Conservation (phyloP, 768 basidiomycete species). For the Pluteus cervinus region DNA sequence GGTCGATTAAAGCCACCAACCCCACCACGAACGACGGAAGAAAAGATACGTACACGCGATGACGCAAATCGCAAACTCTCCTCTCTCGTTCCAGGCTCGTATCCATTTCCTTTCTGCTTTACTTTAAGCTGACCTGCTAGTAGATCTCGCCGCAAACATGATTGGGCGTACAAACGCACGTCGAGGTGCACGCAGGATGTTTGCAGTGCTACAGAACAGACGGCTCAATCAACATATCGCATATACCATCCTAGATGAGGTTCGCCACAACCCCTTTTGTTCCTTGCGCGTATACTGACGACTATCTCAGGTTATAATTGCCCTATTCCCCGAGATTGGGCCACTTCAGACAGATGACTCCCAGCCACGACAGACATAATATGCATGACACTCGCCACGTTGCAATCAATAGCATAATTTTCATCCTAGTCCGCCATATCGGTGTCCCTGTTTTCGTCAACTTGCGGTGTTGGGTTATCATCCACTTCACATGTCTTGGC, state of each 20-base stretch:
- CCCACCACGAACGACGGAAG: constrained; percentile 68
- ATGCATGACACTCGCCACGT: no score
- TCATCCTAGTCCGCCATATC: no score
- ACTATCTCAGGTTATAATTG: constrained; percentile 41
- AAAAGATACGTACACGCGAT: constrained; percentile 74
- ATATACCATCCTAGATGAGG: constrained; percentile 88
- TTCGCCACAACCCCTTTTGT: constrained; percentile 23
- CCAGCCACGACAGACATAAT: no score
- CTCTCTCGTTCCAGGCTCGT: constrained; percentile 81
- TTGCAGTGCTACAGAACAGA: constrained; percentile 89
- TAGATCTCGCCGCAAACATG: constrained; percentile 95
- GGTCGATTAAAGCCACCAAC: constrained; percentile 61
- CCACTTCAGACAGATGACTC: no score
- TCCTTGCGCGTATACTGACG: background rate
- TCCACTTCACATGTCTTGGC: constrained; percentile 13
- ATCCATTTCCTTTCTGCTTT: background rate
- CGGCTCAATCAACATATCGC: constrained; percentile 92
- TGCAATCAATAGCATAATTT: no score
- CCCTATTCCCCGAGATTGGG: constrained; percentile 57
- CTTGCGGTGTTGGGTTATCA: constrained; percentile 2
- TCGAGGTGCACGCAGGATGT: constrained; percentile 86
- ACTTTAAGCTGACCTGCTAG: constrained; percentile 1
- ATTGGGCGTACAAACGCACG: constrained; percentile 96
- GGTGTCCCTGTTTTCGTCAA: no score
- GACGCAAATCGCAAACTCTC: constrained; percentile 90